Base-by-base conservation (phyloP, 108 stramenopile species). In the Thalassiosira profunda region DNA sequence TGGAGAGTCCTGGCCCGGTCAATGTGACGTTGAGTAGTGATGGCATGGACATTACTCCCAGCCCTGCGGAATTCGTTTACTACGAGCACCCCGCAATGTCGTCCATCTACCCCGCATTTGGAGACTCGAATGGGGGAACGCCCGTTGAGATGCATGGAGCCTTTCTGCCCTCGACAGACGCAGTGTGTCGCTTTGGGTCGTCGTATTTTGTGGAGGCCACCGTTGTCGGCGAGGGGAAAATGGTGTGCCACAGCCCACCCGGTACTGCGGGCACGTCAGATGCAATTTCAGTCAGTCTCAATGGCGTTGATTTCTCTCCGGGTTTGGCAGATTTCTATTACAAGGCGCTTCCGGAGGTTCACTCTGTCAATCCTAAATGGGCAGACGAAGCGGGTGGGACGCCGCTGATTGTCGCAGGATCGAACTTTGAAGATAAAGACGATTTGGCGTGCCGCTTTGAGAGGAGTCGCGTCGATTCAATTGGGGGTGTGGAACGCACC, bases 391-490 rank as follows among this genome's bases (percentile, higher is more conserved):
- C 45, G 24, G 83, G 74, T 15, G 51, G 38, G 0, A 54, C 68
- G 2, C 44, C 21, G 25, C 44, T 59, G 11, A 71, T 36, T 18
- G 40, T 81, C 4, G 20, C 34, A 21, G 80, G 82, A 2, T 58
- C 47, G 4, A 77, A 72, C 0, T 86, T 86, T 60, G 52, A 40
- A 15, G 52, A 84, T 21, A 55, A 52, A 25, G 37, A 72, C 15
- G 63, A 44, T 21, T 45, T 78, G 20, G 30, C 14, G 2, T 75
- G 74, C 41, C 18, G 67, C 3, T 75, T 75, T 61, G 44, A 53
- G 12, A 60, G 23, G 8, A 1, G 9, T 10, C 14, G 25, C 7
- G 41, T 29, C 8, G 26, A 15, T 23, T 10, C 33, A 3, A 38
- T 54, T n/a, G 11, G 9, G 18, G 25, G n/a, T n/a, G n/a, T n/a